Base-by-base conservation (phyloP, 2,329 filamentous ascomycete species). In the Scedosporium aurantiacum region DNA sequence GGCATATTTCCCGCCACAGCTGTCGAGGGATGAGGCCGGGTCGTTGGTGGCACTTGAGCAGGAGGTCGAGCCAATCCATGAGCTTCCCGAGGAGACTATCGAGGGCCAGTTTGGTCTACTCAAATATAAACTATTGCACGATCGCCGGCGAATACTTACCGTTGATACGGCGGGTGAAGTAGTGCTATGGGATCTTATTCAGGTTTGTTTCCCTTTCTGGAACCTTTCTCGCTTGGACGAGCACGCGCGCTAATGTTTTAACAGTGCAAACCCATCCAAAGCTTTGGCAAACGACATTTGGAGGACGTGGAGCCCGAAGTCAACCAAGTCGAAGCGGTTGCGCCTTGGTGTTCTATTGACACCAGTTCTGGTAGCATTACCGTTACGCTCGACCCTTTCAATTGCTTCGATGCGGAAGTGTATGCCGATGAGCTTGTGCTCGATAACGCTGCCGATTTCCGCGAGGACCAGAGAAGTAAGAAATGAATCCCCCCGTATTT, bases 331-430 rank as follows among this genome's bases (percentile, higher is more conserved):
- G 91, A 96, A 70, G 92, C 87, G 37, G 90, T 97, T 45, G 89
- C 93, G 4, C 93, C 96, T 60, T 99, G 94, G 94, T 99, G 94
- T 71, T 90, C 90, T 1, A 89, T 97, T 60, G 91, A 99, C 69
- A 92, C 93, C 21, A 88, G 93, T 67, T 97, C 93, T 4, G 94
- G 94, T 41, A 91, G 90, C 64, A 78, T 99, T 61, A 93, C 91
- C 2, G 93, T 97, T 2, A 87, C 95, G 18, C 74, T 99, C 18
- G 94, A 99, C 70, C 90, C 92, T 47, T 95, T 94, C 69, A 95
- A 95, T 67, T 97, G 92, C 71, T 99, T 99, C 67, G 94, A 99
- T 73, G 94, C 92, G 16, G 94, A 99, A 70, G 89, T 96, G 73
- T 99, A 99, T 71, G 93, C 91, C 1, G 94, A 99, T 70, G 92